Base-by-base conservation (phyloP, 257 asterid species). In the Verbascum thapsus region DNA sequence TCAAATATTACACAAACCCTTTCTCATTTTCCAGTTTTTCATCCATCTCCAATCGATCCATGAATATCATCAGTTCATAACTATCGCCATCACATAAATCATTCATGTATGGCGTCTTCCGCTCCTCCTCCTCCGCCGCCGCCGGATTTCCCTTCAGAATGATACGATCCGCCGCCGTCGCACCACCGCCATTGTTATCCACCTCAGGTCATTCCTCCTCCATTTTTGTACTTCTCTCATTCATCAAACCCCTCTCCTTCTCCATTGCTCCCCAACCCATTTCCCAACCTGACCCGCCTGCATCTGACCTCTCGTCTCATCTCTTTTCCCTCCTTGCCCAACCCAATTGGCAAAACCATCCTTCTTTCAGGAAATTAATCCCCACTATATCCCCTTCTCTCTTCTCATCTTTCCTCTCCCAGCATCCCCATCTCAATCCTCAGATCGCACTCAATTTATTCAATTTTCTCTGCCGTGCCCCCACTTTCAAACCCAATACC, bases 271-370 rank as follows among this genome's bases (percentile, higher is more conserved):
- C 67, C 63, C 48, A 47, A 55, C 67, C 71, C 62, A 19, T 66
- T 38, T 41, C 73, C 22, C 71, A 16, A 16, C 48, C 59, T 32
- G 62, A 63, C 41, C 49, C 62, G 32, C 53, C 74, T 13, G 45
- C 35, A 0, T 5, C 56, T n/a, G 88, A 78, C 47, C 61, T 79
- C 67, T 58, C 74, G 12, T 50, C 80, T 17, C 78, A 83, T 26
- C 78, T 87, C 20, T 63, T 64, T 43, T 72, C 79, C 49, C 66
- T 87, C 40, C 79, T 87, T 6, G 68, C 81, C 44, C 71, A 61
- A 3, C 85, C 87, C 34, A 79, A 83, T 74, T 85, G 91, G 91
- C 88, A 83, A 59, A 85, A 78, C n/a, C 79, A 72, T 55, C 83
- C 88, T 10, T 81, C 85, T 5, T 61, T 87, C 56, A 74, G 62